Evolutionary conservation across 192 early-diverging fungal species (phyloP), one percentile per base, ranked within the genome.

Genomic region (Pilaira anomala): DNA sequence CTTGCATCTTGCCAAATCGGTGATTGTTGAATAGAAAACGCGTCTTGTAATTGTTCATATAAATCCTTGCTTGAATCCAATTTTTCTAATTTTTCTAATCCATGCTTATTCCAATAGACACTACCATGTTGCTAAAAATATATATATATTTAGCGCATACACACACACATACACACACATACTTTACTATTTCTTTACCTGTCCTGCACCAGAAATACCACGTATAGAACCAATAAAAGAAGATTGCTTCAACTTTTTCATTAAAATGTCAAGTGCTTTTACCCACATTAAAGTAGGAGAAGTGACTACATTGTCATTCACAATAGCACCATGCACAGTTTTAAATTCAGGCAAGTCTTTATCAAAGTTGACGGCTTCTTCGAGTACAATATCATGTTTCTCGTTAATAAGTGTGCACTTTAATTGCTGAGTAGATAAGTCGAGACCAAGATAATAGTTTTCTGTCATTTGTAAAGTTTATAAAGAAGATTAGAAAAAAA

Each of bases 1-100:
- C 88, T 90, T 4, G 87, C 81, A 59, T 94, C 92, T 68, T 90
- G 86, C 92, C 92, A 94, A 57, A 89, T 91, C 6, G 92, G 92
- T 6, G 88, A 91, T 24, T 83, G 63, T 7, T 40, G 13, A 49
- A 88, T 71, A 0, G 91, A 76, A 41, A 85, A 85, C 0, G 68
- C 78, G 44, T 80, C 36, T 40, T 65, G 62, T 21, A 94, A 71
- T 65, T 91, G 87, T 12, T 65, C 66, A 11, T 19, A 50, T 1
- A 91, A 70, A 3, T 81, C 45, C 25, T 19, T 12, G 1, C 41
- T n/a, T 1, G 69, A 2, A 25, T 78, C 61, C n/a, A 93, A 63
- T 0, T 53, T 18, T 1, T 18, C 36, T 6, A 92, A 67, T 2
- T 67, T 12, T 0, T 79, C 60, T 16, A 76, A 56, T 3, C 86